These are phyloP conservation scores for Apiospora arundinis DNA, from an alignment of 2,329 filamentous ascomycete genomes.

Conservation along the genomic window DNA sequence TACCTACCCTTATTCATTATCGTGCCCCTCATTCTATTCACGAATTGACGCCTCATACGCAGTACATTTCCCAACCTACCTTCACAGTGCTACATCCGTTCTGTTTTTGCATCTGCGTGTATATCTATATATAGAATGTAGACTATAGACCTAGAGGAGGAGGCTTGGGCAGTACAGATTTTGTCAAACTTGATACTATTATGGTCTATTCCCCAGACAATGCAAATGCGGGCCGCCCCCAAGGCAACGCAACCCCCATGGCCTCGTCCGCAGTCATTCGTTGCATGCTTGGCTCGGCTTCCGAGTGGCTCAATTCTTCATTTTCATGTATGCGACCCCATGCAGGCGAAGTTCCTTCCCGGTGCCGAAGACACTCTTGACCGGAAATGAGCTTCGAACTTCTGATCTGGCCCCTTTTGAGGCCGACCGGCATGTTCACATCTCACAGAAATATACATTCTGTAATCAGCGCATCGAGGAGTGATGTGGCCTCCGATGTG, in stretches of 20 bases:
- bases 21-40: no score
- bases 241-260: neutral
- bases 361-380: neutral
- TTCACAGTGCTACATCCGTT: no score
- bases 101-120: no score
- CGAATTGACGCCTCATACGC: no score
- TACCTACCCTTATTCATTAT: no score
- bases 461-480: neutral
- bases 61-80: no score
- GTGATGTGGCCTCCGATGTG: neutral
- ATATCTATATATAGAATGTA: no score
- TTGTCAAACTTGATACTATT: neutral
- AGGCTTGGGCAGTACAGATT: neutral
- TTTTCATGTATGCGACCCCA: neutral
- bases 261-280: constrained; percentile 4
- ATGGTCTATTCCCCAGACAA: neutral
- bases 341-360: neutral
- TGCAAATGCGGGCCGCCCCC: neutral
- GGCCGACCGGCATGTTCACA: neutral
- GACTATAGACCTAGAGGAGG: neutral
- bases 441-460: neutral
- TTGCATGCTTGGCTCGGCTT: constrained; percentile 7
- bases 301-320: neutral
- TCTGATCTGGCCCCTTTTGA: neutral
- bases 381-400: neutral